Base-by-base conservation (phyloP, 2,329 filamentous ascomycete species). In the Apiospora sp. region DNA sequence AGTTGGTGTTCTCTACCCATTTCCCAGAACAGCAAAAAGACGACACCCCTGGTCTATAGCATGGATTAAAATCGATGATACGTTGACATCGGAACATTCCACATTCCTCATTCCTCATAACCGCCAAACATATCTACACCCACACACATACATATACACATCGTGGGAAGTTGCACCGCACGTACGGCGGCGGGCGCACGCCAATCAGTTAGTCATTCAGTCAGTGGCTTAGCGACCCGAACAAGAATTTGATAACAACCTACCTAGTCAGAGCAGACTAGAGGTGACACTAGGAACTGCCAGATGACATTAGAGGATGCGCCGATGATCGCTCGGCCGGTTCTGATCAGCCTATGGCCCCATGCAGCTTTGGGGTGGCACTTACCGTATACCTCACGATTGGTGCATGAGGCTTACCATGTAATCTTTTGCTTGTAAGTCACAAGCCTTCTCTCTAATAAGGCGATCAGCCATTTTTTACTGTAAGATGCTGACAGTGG, bases 401-500 rank as follows among this genome's bases (percentile, higher is more conserved):
- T 41, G 58, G 58, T 64, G 58, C 58, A 64, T 13, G 30, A 64
- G 58, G 58, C 58, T 64, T 64, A 64, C 58, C 2, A 41, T 41
- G 30, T 64, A 22, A 41, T 64, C 58, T 49, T 49, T 22, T 22
- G 37, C 37, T 58, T 64, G 58, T 64, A 41, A 41, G 58, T 64
- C 34, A 34, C 16, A 64, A 64, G 58, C 34, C 58, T 64, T 30
- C 16, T 34, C 5, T 12, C 19, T n/a, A 19, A 64, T n/a, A n/a
- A 41, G 58, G n/a, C 10, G 22, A 64, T 37, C 30, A 3, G 14
- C 24, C 16, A 16, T 58, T 24, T 34, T 27, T 61, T n/a, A n/a
- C 54, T 61, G 54, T 61, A 64, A 41, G 58, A 64, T 64, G 58
- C 34, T 64, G 58, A 64, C 58, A 41, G 8, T 24, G 58, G 58